Evolutionary conservation across 2,329 filamentous ascomycete genomes (phyloP).

Genomic region (Sporothrix globosa): DNA sequence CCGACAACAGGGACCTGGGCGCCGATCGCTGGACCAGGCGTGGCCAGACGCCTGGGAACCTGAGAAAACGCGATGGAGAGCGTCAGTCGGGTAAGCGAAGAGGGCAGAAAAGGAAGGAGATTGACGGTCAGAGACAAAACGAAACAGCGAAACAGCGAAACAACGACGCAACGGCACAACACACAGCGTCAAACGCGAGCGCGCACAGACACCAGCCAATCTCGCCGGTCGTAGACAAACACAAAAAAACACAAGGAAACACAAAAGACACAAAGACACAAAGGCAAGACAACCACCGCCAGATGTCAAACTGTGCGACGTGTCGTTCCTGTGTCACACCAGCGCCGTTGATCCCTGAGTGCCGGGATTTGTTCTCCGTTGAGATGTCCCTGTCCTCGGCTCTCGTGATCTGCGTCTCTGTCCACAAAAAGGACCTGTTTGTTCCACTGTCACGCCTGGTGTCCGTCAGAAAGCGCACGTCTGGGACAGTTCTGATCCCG

Average conservation of each 20-base stretch:
- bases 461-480: background rate
- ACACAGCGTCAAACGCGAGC: background rate
- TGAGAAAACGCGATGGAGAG: background rate
- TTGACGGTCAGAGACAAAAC: background rate
- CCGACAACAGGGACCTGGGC: conserved; percentile 2
- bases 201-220: too few relatives aligned
- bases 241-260: background rate
- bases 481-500: background rate
- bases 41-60: background rate
- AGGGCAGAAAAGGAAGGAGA: background rate
- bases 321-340: background rate
- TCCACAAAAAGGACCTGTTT: conserved; percentile 2
- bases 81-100: background rate
- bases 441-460: conserved; percentile 4
- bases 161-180: too few relatives aligned
- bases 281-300: conserved; percentile 5
- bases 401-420: conserved; percentile 16
- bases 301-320: conserved; percentile 22
- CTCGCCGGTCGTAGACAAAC: too few relatives aligned
- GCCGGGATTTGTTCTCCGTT: background rate
- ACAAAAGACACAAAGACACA: background rate
- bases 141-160: background rate
- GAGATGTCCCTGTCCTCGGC: background rate
- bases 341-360: background rate
- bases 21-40: background rate